phyloP scores from a whole-genome alignment of 2,329 filamentous ascomycete genomes.

The Colletotrichum phormii region DNA sequence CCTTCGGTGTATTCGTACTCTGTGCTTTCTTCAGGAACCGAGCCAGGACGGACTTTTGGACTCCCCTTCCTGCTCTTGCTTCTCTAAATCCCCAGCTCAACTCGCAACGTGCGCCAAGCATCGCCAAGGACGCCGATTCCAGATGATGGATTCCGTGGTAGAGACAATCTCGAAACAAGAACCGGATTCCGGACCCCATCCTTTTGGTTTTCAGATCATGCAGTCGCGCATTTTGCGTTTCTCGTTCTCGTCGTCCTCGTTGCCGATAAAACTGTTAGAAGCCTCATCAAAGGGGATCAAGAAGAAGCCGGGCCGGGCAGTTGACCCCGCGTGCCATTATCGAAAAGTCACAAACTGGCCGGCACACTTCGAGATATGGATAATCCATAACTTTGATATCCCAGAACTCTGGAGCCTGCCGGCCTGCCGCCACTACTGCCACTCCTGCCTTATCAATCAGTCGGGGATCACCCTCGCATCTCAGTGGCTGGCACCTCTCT shows the following conservation, averaged over 20 bases:
- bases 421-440: background rate
- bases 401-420: background rate
- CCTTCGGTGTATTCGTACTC: background rate
- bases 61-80: background rate
- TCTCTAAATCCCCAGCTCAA: constrained; percentile 7
- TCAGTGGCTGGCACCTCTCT: background rate
- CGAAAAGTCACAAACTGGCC: background rate
- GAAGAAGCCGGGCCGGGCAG: background rate
- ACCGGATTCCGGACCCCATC: constrained; percentile 5
- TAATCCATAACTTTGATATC: background rate
- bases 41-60: background rate
- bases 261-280: background rate
- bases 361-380: background rate
- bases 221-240: constrained; percentile 10
- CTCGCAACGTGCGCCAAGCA: constrained; percentile 35
- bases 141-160: constrained; percentile 24
- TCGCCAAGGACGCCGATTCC: constrained; percentile 30
- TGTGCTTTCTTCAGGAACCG: background rate
- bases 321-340: background rate
- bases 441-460: background rate
- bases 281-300: background rate
- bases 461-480: background rate
- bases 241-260: background rate
- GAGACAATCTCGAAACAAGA: constrained; percentile 27
- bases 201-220: background rate